phyloP scores from a whole-genome alignment of 257 asterid genomes.

The Anisodus tanguticus region DNA sequence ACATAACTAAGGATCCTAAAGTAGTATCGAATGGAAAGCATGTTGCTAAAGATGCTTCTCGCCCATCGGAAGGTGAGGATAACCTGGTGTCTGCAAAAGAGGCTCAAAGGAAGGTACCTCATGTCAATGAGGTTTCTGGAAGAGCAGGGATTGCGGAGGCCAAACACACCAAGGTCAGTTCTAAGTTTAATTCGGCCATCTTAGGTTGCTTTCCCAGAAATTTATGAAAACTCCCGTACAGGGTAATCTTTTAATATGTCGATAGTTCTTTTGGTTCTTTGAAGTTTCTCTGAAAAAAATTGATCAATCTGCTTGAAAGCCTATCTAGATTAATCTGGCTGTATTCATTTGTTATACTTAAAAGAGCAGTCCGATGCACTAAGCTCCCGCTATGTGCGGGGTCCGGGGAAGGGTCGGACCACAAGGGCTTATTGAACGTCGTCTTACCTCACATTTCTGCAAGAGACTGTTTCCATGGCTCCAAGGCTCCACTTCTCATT shows the following conservation, averaged over 20 bases:
- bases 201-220: neutral
- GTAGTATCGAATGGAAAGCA: neutral
- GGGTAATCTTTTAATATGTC: neutral
- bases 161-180: constrained; percentile 34
- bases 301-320: neutral
- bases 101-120: no score
- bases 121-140: neutral
- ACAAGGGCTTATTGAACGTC: no score
- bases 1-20: neutral
- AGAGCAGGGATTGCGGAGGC: neutral
- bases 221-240: neutral
- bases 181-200: neutral
- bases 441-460: no score
- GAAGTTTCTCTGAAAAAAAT: neutral
- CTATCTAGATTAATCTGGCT: neutral
- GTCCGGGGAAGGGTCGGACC: no score
- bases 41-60: constrained; percentile 7
- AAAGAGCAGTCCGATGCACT: no score
- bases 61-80: neutral
- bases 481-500: no score
- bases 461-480: no score
- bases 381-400: no score
- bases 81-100: neutral
- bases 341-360: neutral
- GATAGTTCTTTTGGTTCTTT: neutral